These are phyloP conservation scores for Glycine tomentella DNA, from an alignment of 306 rosid species.

Conservation along the genomic window DNA sequence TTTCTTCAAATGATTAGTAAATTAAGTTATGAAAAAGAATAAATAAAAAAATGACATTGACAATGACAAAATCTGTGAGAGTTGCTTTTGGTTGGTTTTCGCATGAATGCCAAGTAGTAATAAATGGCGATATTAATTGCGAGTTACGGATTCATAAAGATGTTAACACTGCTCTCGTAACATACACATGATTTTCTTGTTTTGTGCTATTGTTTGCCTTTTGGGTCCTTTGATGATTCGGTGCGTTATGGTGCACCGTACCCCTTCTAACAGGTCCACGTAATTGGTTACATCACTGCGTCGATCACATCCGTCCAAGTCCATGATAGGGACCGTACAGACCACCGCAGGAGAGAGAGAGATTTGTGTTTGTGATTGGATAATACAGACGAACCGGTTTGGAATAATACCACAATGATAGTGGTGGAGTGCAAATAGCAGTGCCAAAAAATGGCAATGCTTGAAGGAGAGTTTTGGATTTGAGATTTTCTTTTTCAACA, in stretches of 20 bases:
- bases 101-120: conserved; percentile 38
- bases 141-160: conserved; percentile 28
- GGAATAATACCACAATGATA: conserved; percentile 44
- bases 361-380: conserved; percentile 32
- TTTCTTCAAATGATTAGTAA: conserved; percentile 24
- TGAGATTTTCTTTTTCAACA: too few species aligned
- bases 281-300: conserved; percentile 50
- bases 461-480: not conserved
- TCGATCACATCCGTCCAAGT: conserved; percentile 20
- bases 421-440: not conserved
- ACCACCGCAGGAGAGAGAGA: conserved; percentile 29
- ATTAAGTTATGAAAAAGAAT: not conserved
- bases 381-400: not conserved
- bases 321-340: conserved; percentile 41
- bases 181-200: conserved; percentile 25
- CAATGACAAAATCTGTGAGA: conserved; percentile 7
- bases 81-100: conserved; percentile 21
- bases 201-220: conserved; percentile 38
- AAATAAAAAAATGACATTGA: not conserved
- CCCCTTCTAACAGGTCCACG: conserved; percentile 18
- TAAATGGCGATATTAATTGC: conserved; percentile 43
- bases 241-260: conserved; percentile 48
- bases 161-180: not conserved
- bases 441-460: conserved; percentile 31
- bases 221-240: conserved; percentile 37